Conservation (phyloP, 345 rosid species). For the Conringia planisiliqua region DNA sequence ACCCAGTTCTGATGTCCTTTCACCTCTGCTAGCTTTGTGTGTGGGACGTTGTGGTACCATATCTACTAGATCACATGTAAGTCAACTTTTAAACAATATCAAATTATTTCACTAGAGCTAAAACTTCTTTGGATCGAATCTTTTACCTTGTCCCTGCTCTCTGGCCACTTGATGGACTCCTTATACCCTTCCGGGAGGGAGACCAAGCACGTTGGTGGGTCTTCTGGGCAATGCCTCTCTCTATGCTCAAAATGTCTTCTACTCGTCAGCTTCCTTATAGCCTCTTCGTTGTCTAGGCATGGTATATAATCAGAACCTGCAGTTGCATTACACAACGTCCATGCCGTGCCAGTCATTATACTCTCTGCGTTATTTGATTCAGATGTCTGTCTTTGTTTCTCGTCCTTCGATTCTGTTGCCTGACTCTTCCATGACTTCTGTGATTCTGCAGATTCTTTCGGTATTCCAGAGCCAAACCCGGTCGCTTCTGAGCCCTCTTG, state of each 20-base stretch:
- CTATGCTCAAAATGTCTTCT: constrained; percentile 79
- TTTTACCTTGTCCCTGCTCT: constrained; percentile 79
- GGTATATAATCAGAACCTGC: constrained; percentile 89
- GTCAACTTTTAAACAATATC: neutral
- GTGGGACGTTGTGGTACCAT: constrained; percentile 95
- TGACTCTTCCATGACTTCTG: constrained; percentile 77
- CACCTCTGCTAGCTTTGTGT: constrained; percentile 64
- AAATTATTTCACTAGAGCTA: neutral
- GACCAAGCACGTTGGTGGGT: constrained; percentile 71
- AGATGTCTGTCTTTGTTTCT: constrained; percentile 64
- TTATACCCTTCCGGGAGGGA: constrained; percentile 69
- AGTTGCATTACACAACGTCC: constrained; percentile 80
- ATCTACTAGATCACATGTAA: constrained; percentile 46
- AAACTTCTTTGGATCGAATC: neutral
- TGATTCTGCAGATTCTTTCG: constrained; percentile 73
- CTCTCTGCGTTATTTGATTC: constrained; percentile 32
- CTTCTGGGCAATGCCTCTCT: constrained; percentile 94
- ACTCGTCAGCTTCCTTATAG: constrained; percentile 44
- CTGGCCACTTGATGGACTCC: constrained; percentile 68
- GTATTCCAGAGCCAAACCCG: constrained; percentile 51
- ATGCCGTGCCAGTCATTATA: constrained; percentile 39
- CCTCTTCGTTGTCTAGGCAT: constrained; percentile 85
- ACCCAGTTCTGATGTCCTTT: constrained; percentile 99
- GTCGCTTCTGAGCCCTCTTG: constrained; percentile 15
- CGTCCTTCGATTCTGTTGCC: constrained; percentile 58